Base-by-base conservation (phyloP, 2,329 filamentous ascomycete species). In the Hortaea sp. region DNA sequence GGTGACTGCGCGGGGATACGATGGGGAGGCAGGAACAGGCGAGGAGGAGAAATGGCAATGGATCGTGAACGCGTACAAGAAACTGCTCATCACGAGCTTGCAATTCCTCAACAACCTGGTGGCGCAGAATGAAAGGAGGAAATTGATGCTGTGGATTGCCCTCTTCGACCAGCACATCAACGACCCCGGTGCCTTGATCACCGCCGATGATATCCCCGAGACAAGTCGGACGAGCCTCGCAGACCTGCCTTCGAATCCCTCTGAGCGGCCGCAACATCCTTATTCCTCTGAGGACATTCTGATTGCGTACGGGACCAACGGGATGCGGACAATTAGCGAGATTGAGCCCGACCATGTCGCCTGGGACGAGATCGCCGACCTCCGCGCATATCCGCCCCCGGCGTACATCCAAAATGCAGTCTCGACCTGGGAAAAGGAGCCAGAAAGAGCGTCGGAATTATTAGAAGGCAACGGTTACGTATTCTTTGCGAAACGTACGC, bases 31-130 rank as follows among this genome's bases (percentile, higher is more conserved):
- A 5, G 76, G 78, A 48, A 73, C 75, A 4, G 69, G 74, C 44
- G 78, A 81, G 47, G 77, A 82, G 61, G 77, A 81, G 54, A 76
- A 77, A 53, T 82, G 78, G 78, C 77, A 81, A 63, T 75, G 74
- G 62, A 76, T 81, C 45, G 77, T 82, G 50, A 80, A 79, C 57
- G 73, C 77, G 4, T 82, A 80, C 64, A 82, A 83, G 64, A 78
- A 79, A 55, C 66, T 82, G 12, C 67, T 82, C 55, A 81, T 82
- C 46, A 81, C 78, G 2, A 78, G 76, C 50, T 67, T 83, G n/a
- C 79, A 82, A 57, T 81, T 81, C 53, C 63, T 82, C 46, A 80
- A 82, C 63, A 82, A 82, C 52, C 73, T 82, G 42, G 77, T 81
- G 41, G 78, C 79, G 57, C 74, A 79, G 50, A 83, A 83, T 53